Conservation (phyloP, 2,329 filamentous ascomycete species). For the Ceratocystiopsis minuta region DNA sequence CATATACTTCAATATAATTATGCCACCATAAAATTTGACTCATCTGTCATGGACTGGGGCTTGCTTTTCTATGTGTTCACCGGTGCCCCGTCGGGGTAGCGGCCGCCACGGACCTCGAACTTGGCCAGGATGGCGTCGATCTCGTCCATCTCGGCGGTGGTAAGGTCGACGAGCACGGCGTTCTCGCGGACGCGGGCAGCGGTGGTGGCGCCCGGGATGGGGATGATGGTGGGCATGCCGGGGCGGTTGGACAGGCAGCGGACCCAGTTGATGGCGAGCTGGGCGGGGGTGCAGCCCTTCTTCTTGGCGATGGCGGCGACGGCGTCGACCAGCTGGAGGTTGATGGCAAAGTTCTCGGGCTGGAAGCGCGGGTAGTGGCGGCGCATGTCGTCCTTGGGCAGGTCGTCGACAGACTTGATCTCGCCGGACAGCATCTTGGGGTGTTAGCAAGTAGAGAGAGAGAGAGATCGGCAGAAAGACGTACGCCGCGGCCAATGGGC, state of each 20-base stretch:
- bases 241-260: constrained; percentile 20
- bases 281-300: constrained; percentile 28
- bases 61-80: neutral
- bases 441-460: neutral
- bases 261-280: constrained; percentile 40
- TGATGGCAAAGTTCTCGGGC: constrained; percentile 31
- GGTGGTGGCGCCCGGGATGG: constrained; percentile 23
- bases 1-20: too few species aligned
- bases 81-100: constrained; percentile 1
- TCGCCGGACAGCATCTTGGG: constrained; percentile 27
- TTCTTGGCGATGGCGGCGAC: constrained; percentile 26
- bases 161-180: constrained; percentile 18
- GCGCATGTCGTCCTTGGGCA: constrained; percentile 25
- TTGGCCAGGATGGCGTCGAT: constrained; percentile 15
- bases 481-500: constrained; percentile 20
- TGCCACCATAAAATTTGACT: too few species aligned
- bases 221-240: constrained; percentile 29
- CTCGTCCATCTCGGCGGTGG: constrained; percentile 18
- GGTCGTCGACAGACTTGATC: constrained; percentile 21
- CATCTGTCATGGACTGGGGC: too few species aligned
- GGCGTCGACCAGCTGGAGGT: constrained; percentile 27
- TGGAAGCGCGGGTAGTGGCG: constrained; percentile 25
- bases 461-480: neutral
- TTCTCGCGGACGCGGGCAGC: constrained; percentile 29
- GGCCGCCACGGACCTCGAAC: constrained; percentile 4